These are phyloP conservation scores for Alopecurus myosuroides DNA, from an alignment of 176 grass and related monocot genomes.

Conservation along the genomic window DNA sequence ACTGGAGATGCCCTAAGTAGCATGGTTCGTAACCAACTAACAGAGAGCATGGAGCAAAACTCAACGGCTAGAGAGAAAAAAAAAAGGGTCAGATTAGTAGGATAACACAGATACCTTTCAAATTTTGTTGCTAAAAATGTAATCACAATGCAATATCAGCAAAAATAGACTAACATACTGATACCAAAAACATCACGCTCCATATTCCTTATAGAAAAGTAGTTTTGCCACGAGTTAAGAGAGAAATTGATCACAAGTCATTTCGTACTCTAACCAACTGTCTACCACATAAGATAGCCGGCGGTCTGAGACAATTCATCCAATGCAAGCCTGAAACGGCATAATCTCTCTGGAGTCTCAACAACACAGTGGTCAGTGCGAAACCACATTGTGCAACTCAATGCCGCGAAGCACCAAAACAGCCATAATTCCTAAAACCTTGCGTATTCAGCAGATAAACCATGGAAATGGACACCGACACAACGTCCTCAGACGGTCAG, in stretches of 20 bases:
- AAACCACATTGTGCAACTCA: not conserved
- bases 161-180: too few relatives aligned
- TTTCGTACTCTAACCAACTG: not conserved
- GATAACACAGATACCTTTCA: too few relatives aligned
- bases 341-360: not conserved
- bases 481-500: not conserved
- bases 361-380: not conserved
- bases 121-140: too few relatives aligned
- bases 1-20: too few relatives aligned
- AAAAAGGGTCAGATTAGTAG: too few relatives aligned
- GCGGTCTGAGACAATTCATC: not conserved
- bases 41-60: too few relatives aligned
- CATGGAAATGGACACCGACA: not conserved
- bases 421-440: not conserved
- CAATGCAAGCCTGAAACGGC: not conserved
- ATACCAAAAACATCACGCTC: not conserved
- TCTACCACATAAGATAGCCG: not conserved
- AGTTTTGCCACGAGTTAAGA: not conserved
- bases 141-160: not conserved
- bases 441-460: not conserved
- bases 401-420: not conserved
- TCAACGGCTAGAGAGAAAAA: too few relatives aligned
- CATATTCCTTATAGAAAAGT: not conserved
- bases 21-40: too few relatives aligned
- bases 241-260: not conserved